A percentile compares a stretch with the other conserved stretches of the same genome.
These are phyloP conservation scores for Starmerella scarabaei DNA, from an alignment of 805 yeast genomes.

Conservation along the genomic window DNA sequence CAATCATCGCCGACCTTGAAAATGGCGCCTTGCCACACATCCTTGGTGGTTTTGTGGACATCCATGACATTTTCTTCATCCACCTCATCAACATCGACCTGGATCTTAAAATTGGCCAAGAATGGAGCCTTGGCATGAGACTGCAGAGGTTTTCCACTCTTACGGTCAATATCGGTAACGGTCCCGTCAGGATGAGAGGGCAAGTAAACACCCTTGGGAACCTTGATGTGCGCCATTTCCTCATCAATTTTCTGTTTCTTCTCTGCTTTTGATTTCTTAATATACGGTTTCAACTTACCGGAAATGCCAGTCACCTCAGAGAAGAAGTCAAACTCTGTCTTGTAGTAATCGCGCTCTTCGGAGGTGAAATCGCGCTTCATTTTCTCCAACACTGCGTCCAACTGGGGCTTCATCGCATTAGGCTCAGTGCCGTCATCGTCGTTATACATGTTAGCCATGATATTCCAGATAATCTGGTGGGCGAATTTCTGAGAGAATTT, in stretches of 20 bases:
- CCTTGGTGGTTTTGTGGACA: slow-evolving; percentile 30
- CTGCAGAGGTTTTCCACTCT: slow-evolving; percentile 87
- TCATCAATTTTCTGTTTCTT: slow-evolving; percentile 93
- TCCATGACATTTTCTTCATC: slow-evolving; percentile 15
- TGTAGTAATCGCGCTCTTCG: slow-evolving; percentile 54
- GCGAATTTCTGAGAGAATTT: slow-evolving; percentile 82
- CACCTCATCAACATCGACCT: slow-evolving; percentile 31
- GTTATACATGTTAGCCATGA: slow-evolving; percentile 81
- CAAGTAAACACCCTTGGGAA: slow-evolving; percentile 72
- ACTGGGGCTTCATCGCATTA: slow-evolving; percentile 66
- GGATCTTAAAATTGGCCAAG: slow-evolving; percentile 86
- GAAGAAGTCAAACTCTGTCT: slow-evolving; percentile 78
- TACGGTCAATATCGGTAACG: slow-evolving; percentile 82
- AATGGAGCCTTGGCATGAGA: slow-evolving; percentile 98
- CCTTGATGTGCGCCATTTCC: slow-evolving; percentile 69
- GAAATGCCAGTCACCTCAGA: slow-evolving; percentile 85
- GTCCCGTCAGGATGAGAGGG: slow-evolving; percentile 96
- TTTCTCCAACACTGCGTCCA: slow-evolving; percentile 56
- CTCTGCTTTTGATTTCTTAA: slow-evolving; percentile 88
- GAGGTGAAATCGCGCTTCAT: slow-evolving; percentile 51
- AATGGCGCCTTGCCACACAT: slow-evolving; percentile 86
- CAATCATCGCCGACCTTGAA: slow-evolving; percentile 99
- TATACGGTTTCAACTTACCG: slow-evolving; percentile 87
- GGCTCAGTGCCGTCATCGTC: slow-evolving; percentile 78
- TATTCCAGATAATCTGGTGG: slow-evolving; percentile 97